These are phyloP conservation scores for Moniliophthora roreri DNA, from an alignment of 1,284 basidiomycete genomes.

Conservation along the genomic window DNA sequence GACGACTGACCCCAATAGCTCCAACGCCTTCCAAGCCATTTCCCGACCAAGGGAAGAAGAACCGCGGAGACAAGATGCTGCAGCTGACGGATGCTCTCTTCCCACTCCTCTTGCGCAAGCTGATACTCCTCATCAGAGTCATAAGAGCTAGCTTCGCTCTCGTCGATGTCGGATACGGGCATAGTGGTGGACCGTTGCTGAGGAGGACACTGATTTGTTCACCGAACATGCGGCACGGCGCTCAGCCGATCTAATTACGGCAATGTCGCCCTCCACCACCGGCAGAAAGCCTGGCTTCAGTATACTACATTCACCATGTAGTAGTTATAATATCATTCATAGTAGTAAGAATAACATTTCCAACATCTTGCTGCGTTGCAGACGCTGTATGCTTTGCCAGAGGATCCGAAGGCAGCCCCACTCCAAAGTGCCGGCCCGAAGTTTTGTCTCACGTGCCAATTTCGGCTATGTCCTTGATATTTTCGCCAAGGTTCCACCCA, in stretches of 20 bases:
- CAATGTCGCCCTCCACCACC: no score
- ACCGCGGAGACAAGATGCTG: slow-evolving; percentile 80
- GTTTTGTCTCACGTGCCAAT: no score
- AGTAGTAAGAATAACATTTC: no score
- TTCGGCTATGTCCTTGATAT: no score
- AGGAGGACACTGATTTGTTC: slow-evolving; percentile 10
- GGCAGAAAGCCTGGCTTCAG: no score
- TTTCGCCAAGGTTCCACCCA: no score
- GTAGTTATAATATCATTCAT: no score
- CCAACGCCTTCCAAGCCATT: slow-evolving; percentile 84
- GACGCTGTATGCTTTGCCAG: no score
- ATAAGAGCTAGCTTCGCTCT: slow-evolving; percentile 48
- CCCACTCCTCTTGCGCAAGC: slow-evolving; percentile 88
- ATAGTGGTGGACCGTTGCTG: slow-evolving; percentile 6
- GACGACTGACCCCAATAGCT: slow-evolving; percentile 76
- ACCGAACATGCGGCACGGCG: not conserved
- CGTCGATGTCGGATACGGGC: slow-evolving; percentile 37
- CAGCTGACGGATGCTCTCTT: slow-evolving; percentile 84
- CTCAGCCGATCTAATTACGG: not conserved
- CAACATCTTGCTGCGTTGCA: no score
- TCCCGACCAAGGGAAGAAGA: slow-evolving; percentile 84
- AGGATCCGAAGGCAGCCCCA: no score
- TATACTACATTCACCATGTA: no score
- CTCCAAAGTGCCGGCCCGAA: no score
- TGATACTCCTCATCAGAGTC: slow-evolving; percentile 73